A percentile compares a stretch with the other conserved stretches of the same genome.
phyloP scores from a whole-genome alignment of 2,329 filamentous ascomycete genomes.

The Ophiostoma quercus region DNA sequence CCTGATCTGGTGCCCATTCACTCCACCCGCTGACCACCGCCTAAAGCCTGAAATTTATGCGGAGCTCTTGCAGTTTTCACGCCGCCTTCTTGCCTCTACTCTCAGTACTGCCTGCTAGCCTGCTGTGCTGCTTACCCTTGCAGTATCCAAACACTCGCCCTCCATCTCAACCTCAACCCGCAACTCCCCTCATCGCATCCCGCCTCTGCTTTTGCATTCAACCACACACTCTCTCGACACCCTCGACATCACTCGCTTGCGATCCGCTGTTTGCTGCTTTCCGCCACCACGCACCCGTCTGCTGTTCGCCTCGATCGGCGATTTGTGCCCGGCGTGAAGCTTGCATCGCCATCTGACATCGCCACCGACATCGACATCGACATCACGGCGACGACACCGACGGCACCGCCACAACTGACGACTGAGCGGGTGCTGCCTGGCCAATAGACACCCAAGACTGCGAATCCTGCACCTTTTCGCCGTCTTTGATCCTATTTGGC shows the following conservation, averaged over 20 bases:
- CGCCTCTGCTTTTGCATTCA: neutral
- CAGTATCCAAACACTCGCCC: neutral
- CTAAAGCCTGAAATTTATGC: constrained; percentile 10
- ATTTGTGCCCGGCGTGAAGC: neutral
- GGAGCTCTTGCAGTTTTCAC: neutral
- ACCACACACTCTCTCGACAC: neutral
- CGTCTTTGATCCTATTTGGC: constrained; percentile 5
- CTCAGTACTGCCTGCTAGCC: neutral
- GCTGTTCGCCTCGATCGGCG: neutral
- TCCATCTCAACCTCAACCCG: neutral
- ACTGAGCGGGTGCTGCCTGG: neutral
- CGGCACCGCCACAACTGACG: neutral
- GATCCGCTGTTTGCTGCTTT: neutral
- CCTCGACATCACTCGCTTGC: neutral
- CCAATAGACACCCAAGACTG: neutral
- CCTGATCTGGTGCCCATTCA: neutral
- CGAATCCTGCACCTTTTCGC: constrained; percentile 21
- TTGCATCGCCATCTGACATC: neutral
- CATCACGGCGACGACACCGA: neutral
- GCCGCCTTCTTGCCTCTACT: neutral
- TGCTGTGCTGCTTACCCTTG: neutral
- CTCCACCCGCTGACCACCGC: constrained; percentile 4
- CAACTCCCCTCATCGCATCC: constrained; percentile 5
- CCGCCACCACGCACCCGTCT: neutral
- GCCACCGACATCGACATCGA: neutral